These are phyloP conservation scores for Sporopachydermia lactativora DNA, from an alignment of 805 yeast species.

Conservation along the genomic window DNA sequence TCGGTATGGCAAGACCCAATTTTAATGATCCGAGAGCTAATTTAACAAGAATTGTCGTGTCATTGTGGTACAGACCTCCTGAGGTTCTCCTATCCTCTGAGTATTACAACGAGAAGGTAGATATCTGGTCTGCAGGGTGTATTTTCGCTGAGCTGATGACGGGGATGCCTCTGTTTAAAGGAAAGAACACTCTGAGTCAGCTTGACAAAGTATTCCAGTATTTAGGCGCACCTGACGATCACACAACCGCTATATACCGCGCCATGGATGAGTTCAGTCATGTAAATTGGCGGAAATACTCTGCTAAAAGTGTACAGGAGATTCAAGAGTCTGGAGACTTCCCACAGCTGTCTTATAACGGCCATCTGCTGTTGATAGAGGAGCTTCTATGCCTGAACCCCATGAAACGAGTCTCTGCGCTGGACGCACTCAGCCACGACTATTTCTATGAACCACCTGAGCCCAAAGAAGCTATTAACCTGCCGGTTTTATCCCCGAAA, in stretches of 20 bases:
- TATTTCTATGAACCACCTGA: constrained; percentile 29
- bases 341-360: constrained; percentile 15
- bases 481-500: too few relatives aligned
- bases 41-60: constrained; percentile 25
- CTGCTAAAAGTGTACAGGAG: constrained; percentile 24
- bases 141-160: constrained; percentile 37
- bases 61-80: constrained; percentile 41
- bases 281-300: constrained; percentile 17
- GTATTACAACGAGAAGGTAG: constrained; percentile 34
- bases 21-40: constrained; percentile 9
- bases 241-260: constrained; percentile 11
- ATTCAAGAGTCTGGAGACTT: constrained; percentile 24
- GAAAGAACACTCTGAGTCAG: constrained; percentile 32
- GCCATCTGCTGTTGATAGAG: constrained; percentile 22
- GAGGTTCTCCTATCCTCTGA: constrained; percentile 33
- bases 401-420: constrained; percentile 26
- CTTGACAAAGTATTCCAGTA: constrained; percentile 29
- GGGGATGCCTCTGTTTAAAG: constrained; percentile 30
- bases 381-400: constrained; percentile 31
- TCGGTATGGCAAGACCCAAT: constrained; percentile 42
- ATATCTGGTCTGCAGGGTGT: constrained; percentile 48
- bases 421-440: constrained; percentile 29
- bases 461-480: constrained; percentile 19
- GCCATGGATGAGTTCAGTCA: constrained; percentile 21
- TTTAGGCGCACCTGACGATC: constrained; percentile 27